Evolutionary conservation across 1,284 basidiomycete species (phyloP), one percentile per base, ranked within the genome.

Genomic region (Cutaneotrichosporon mucoides): DNA sequence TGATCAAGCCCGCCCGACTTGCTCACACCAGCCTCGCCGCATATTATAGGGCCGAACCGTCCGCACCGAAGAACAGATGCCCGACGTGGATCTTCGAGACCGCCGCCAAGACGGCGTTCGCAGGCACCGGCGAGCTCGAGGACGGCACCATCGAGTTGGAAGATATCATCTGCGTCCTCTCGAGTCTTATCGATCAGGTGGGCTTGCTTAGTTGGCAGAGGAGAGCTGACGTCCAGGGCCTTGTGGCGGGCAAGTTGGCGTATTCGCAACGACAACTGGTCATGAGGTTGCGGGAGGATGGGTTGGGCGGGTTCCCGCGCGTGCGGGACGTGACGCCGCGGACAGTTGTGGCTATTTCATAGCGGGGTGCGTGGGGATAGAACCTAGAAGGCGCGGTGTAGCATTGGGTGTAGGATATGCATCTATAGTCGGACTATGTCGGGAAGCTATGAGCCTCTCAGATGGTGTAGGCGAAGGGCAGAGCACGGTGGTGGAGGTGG

Each of bases 131-230:
- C 33, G 75, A 76, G 58, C 57, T 75, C 1, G 76, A 76, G 55
- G 75, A 75, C 41, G 73, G 71, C 6, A 63, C 55, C 1, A 51
- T 74, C 2, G 62, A 38, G 12, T 42, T 76, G 15, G 71, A 72
- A 36, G 77, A 79, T 63, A 67, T 78, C n/a, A 69, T 79, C 52
- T 69, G 68, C 50, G 65, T 75, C 1, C 54, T 76, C 9, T 66
- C 73, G 4, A 76, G 71, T 54, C 58, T 77, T 40, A 76, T 79
- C 6, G 77, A 79, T 57, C 77, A 79, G 59, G 77, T 40, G 38
- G 12, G 38, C 12, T 57, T n/a, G n/a, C 75, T 70, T 1, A 6
- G 12, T 7, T 34, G 9, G 12, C 13, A 11, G 33, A 11, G 1
- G 10, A 16, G 5, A 5, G 48, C 52, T 62, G 44, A 59, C 41